Base-by-base conservation (phyloP, 768 basidiomycete species). In the Psilocybe subaeruginosa region DNA sequence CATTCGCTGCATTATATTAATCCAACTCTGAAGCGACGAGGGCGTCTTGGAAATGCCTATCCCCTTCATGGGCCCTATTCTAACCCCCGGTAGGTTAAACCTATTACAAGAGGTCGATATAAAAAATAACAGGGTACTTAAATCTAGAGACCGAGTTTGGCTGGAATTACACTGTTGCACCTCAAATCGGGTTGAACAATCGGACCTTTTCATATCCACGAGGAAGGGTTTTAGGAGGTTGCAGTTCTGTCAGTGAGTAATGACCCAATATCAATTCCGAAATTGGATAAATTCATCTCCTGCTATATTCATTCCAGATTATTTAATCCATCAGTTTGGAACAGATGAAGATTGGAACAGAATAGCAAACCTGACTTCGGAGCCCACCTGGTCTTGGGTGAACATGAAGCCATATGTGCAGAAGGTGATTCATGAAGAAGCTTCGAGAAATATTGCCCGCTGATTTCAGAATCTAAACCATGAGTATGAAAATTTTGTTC, bases 331-430 rank as follows among this genome's bases (percentile, higher is more conserved):
- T 57, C 75, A 73, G 5, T 69, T 72, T 39, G 77, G 77, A 0
- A 68, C 76, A 0, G 64, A 51, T 2, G 78, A 78, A 27, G 79
- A 80, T 52, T 79, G 66, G 55, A 68, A 80, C 47, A 72, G 73
- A 35, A 70, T 70, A 9, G 77, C 76, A 0, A 58, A 47, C 3
- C 60, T 75, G 9, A 74, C 76, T 6, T 71, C 70, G 8, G 77
- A 80, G 59, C 33, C 57, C 11, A 73, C 73, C 9, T 79, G 75
- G 76, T 68, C 66, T 9, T 80, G 79, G 79, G 60, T 71, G 31
- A 68, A 65, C 14, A 67, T 80, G 46, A 66, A 68, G 23, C 64
- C 71, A 46, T 78, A 74, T 56, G 69, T 72, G 43, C 59, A 64
- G 35, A 73, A 72, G 64, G 77, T 76, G 7, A 37, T 9, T 45